These are phyloP conservation scores for Pelargonium myrrhifolium DNA, from an alignment of 441 rosid genomes.

Conservation along the genomic window DNA sequence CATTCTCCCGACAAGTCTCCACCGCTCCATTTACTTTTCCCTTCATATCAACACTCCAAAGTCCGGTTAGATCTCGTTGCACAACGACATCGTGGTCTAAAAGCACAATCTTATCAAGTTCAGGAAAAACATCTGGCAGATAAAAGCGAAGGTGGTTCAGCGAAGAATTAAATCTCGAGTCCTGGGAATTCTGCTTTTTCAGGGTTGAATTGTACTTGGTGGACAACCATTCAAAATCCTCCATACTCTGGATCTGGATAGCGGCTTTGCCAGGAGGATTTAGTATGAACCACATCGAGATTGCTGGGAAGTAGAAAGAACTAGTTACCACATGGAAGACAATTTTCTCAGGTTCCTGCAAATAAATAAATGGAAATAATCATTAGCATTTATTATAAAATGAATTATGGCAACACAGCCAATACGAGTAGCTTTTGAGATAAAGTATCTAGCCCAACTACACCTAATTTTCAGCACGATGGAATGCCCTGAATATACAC, in stretches of 20 bases:
- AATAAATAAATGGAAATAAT: conserved; percentile 13
- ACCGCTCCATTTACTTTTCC: conserved; percentile 85
- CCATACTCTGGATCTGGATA: conserved; percentile 59
- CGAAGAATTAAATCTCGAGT: conserved; percentile 57
- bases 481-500: neutral
- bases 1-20: conserved; percentile 63
- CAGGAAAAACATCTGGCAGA: conserved; percentile 72
- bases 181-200: conserved; percentile 51
- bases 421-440: neutral
- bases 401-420: neutral
- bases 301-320: conserved; percentile 76
- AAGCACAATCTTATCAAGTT: conserved; percentile 59
- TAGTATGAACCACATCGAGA: conserved; percentile 84
- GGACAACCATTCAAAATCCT: conserved; percentile 47
- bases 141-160: conserved; percentile 83
- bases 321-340: conserved; percentile 80
- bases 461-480: conserved; percentile 6
- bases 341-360: conserved; percentile 70
- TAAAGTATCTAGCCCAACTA: neutral
- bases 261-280: conserved; percentile 61
- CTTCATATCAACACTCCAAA: conserved; percentile 69
- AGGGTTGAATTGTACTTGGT: conserved; percentile 37
- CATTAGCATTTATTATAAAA: conserved; percentile 7
- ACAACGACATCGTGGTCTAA: conserved; percentile 92
- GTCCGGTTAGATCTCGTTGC: conserved; percentile 53